phyloP scores from a whole-genome alignment of 2,329 filamentous ascomycete species.

The Elsinoe australis region DNA sequence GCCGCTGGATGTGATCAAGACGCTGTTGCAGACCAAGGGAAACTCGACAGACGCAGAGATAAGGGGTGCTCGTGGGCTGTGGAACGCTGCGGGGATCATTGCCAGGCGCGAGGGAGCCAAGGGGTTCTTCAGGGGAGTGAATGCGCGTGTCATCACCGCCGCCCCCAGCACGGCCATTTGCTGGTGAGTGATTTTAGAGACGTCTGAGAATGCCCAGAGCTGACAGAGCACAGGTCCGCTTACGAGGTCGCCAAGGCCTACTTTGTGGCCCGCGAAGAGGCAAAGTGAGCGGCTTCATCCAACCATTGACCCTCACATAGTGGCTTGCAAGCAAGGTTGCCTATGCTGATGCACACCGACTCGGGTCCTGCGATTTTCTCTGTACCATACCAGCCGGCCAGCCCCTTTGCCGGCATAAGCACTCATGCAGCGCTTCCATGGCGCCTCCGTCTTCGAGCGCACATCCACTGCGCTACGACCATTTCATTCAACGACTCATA shows the following conservation, averaged over 20 bases:
- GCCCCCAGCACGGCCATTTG: conserved; percentile 99
- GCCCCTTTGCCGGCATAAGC: no score
- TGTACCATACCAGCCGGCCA: no score
- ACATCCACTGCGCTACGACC: no score
- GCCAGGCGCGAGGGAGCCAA: conserved; percentile 73
- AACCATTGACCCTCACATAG: no score
- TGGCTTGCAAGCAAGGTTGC: no score
- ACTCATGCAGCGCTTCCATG: no score
- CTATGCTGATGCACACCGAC: no score
- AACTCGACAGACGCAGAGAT: conserved; percentile 73
- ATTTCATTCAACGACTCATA: no score
- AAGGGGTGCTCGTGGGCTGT: conserved; percentile 73
- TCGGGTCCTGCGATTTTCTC: no score
- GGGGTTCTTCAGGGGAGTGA: conserved; percentile 90
- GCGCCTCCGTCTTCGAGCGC: no score
- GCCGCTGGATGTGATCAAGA: conserved; percentile 97
- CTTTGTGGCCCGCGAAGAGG: conserved; percentile 44
- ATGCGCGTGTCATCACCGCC: conserved; percentile 84
- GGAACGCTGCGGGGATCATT: conserved; percentile 71
- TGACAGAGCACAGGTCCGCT: conserved; percentile 44
- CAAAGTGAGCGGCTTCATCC: conserved; percentile 21
- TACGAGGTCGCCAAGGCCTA: conserved; percentile 64
- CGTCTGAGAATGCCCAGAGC: background rate
- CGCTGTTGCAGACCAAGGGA: conserved; percentile 86
- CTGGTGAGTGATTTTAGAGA: conserved; percentile 56